Percentiles rank a stretch among this genome's conserved stretches.
These are phyloP conservation scores for Simmondsia chinensis DNA, from an alignment of 148 eudicot species.

Conservation along the genomic window DNA sequence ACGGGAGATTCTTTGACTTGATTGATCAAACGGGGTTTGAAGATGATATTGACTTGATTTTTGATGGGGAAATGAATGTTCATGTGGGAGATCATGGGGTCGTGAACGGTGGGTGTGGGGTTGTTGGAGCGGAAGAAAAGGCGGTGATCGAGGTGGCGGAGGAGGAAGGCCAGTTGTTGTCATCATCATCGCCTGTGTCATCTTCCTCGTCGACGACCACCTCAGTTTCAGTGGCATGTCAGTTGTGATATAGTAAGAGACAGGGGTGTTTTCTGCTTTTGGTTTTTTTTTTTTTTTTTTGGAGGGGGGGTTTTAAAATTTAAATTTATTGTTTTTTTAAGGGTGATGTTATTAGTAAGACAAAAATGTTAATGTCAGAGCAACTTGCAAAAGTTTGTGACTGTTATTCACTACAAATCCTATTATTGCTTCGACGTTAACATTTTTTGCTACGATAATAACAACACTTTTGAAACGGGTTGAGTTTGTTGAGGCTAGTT, in stretches of 20 bases:
- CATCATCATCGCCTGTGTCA: slow-evolving; percentile 11
- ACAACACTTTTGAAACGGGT: too few species aligned
- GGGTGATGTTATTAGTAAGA: too few species aligned
- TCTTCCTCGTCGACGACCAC: slow-evolving; percentile 22
- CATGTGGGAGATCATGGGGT: neutral
- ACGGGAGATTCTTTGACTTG: slow-evolving; percentile 31
- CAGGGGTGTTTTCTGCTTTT: neutral
- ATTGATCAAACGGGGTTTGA: slow-evolving; percentile 43
- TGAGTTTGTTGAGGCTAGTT: too few species aligned
- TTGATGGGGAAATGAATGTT: slow-evolving; percentile 34
- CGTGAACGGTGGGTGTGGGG: neutral
- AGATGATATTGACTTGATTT: slow-evolving; percentile 51
- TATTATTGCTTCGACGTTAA: too few species aligned
- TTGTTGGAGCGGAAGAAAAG: slow-evolving; percentile 4
- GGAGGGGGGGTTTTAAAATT: too few species aligned
- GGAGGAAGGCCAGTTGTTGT: slow-evolving; percentile 7
- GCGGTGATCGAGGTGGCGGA: slow-evolving; percentile 12
- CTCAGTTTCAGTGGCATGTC: slow-evolving; percentile 20
- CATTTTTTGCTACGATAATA: too few species aligned
- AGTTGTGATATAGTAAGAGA: slow-evolving; percentile 15
- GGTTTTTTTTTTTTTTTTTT: neutral
- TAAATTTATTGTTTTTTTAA: too few species aligned
- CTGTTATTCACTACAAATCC: too few species aligned
- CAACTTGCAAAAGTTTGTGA: too few species aligned
- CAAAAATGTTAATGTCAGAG: too few species aligned